Base-by-base conservation (phyloP, 129 eudicot genomes). In the Glebionis coronaria region DNA sequence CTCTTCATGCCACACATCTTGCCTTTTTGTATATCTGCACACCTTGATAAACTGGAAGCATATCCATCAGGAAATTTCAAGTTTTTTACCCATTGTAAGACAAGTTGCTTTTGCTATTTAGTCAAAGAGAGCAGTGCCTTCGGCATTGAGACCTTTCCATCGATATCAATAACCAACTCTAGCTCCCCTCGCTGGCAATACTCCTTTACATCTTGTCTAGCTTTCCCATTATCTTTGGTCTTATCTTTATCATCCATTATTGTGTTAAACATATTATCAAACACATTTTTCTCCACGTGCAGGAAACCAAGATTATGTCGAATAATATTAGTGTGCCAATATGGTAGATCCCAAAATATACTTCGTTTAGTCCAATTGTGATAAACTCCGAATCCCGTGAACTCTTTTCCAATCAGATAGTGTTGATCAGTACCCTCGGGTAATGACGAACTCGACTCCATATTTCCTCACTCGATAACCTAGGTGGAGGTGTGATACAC, bases 231-330 rank as follows among this genome's bases (percentile, higher is more conserved):
- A 60, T n/a, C 42, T 28, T 74, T 66, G 5, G 68, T 74, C n/a
- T 74, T 74, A 5, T 38, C 73, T 1, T 56, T 29, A 2, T 56
- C 61, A 58, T 74, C 68, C 73, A 67, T 65, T 3, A 66, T 8
- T 14, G 68, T 74, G 49, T 67, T 46, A 12, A 65, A 56, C 1
- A 74, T 29, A 31, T 65, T 74, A n/a, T 63, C 78, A 46, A 71
- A 71, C 0, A 46, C 57, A n/a, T 44, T 71, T 16, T 71, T 71
- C 35, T 71, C 76, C 12, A 63, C 4, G n/a, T 74, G 21, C 61
- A 53, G 1, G 53, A 21, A 1, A 23, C 2, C 25, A 23, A 23
- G 25, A 2, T 23, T 23, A 2, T 23, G 25, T 23, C 25, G 25
- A 10, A 65, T 44, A n/a, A 74, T 60, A 44, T 9, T 12, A 31